Base-by-base conservation (phyloP, 2,329 filamentous ascomycete genomes). In the Hortaea sp. region DNA sequence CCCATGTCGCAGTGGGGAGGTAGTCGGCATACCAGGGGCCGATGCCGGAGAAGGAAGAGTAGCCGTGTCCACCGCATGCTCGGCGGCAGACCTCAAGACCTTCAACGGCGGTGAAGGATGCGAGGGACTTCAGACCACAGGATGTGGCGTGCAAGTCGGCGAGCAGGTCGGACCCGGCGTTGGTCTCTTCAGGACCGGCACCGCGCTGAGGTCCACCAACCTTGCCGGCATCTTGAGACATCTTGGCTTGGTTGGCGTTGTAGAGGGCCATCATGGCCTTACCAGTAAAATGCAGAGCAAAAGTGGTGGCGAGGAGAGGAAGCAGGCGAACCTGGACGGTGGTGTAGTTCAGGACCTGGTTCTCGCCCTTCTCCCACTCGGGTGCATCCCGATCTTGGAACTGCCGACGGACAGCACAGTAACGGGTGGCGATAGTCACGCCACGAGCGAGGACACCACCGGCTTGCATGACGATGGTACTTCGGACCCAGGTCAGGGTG, bases 271-370 rank as follows among this genome's bases (percentile, higher is more conserved):
- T 84, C 84, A 88, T 88, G 34, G 77, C 77, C 46, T 81, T 79
- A 30, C 85, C 84, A 13, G 85, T 88, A 60, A 88, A 88, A 64
- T 87, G 83, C 9, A 88, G 71, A n/a, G 85, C 84, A 53, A 84
- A 88, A 1, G 82, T 84, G 1, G 84, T 76, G 0, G 84, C 84
- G 6, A 89, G 69, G 3, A 88, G 71, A 1, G 85, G 83, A 20
- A 88, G 69, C 2, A 88, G 70, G 41, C 85, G 77, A 58, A 84
- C 77, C 62, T 88, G 84, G 6, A 88, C 84, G 79, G 86, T 88
- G 51, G 83, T 85, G 66, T 88, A 88, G 69, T 88, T 84, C 29
- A 88, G 70, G 1, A 88, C 85, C 56, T 83, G 81, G 61, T 81
- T 87, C 68, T 88, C 85, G 5, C 76, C 78, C 27, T 68, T 63